Evolutionary conservation across 2,329 filamentous ascomycete genomes (phyloP).

Genomic region (Alternaria sp.): DNA sequence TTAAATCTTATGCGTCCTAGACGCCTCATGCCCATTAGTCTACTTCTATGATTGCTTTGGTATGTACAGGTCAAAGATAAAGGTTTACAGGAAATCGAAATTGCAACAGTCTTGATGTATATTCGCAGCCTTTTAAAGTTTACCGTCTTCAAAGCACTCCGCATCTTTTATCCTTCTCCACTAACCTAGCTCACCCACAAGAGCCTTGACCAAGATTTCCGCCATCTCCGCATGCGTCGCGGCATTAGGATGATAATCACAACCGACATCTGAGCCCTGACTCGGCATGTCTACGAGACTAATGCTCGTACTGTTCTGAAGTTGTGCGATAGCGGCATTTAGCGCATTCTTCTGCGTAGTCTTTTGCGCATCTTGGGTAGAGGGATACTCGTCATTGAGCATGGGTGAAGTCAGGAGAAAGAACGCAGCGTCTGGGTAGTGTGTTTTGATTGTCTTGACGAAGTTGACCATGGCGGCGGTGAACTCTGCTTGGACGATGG

Average conservation of each 20-base stretch:
- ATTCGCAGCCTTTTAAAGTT: neutral
- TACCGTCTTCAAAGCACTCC: neutral
- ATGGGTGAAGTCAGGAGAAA: conserved; percentile 56
- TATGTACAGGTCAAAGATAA: too few species aligned
- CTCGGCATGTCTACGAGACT: conserved; percentile 56
- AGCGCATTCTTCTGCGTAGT: conserved; percentile 51
- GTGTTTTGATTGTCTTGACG: conserved; percentile 44
- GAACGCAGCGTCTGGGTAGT: conserved; percentile 51
- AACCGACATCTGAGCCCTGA: conserved; percentile 54
- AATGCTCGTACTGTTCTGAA: conserved; percentile 42
- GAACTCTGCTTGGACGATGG: conserved; percentile 20
- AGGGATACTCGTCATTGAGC: conserved; percentile 53
- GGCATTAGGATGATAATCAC: conserved; percentile 56
- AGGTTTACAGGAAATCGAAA: neutral
- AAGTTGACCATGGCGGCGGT: conserved; percentile 39
- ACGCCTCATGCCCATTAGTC: too few species aligned
- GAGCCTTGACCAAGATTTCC: conserved; percentile 33
- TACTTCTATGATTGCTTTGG: too few species aligned
- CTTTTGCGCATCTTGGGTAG: conserved; percentile 47
- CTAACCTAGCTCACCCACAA: conserved; percentile 30
- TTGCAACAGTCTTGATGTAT: neutral
- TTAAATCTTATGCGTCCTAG: too few species aligned
- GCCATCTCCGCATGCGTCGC: conserved; percentile 50
- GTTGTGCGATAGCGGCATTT: conserved; percentile 44
- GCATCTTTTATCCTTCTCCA: neutral